Evolutionary conservation across 192 early-diverging fungal species (phyloP).

Genomic region (Gamsiella multidivaricata): DNA sequence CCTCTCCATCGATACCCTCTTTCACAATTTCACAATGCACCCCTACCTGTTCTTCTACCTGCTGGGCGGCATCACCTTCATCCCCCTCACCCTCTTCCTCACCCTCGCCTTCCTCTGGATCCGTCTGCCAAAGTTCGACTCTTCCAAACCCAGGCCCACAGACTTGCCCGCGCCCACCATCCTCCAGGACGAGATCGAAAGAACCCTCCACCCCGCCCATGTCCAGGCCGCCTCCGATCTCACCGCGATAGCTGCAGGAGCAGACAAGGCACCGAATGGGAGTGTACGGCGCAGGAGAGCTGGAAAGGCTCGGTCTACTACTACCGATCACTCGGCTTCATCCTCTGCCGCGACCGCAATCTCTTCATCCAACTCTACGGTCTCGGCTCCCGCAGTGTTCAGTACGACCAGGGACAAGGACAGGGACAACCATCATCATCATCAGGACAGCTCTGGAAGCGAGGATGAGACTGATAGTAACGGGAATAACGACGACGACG

Average conservation of each 20-base stretch:
- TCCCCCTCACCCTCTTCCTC: conserved; percentile 46
- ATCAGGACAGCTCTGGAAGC: neutral
- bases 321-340: neutral
- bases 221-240: neutral
- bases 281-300: conserved; percentile 5
- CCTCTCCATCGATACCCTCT: neutral
- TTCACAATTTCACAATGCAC: conserved; percentile 22
- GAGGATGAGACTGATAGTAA: neutral
- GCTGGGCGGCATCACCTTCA: conserved; percentile 58
- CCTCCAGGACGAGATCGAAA: conserved; percentile 15
- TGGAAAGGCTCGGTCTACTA: conserved; percentile 1
- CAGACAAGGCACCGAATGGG: neutral
- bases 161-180: conserved; percentile 26
- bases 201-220: neutral
- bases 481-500: neutral
- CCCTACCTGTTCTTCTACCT: conserved; percentile 56
- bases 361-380: neutral
- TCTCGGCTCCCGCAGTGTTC: conserved; percentile 3
- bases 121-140: conserved; percentile 27
- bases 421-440: neutral
- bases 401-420: neutral
- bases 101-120: conserved; percentile 37
- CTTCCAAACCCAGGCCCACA: conserved; percentile 28
- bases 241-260: neutral
- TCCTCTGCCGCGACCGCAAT: neutral